Evolutionary conservation across 257 asterid genomes (phyloP), one percentile per base, ranked within the genome.

Genomic region (Eustoma russellianum): DNA sequence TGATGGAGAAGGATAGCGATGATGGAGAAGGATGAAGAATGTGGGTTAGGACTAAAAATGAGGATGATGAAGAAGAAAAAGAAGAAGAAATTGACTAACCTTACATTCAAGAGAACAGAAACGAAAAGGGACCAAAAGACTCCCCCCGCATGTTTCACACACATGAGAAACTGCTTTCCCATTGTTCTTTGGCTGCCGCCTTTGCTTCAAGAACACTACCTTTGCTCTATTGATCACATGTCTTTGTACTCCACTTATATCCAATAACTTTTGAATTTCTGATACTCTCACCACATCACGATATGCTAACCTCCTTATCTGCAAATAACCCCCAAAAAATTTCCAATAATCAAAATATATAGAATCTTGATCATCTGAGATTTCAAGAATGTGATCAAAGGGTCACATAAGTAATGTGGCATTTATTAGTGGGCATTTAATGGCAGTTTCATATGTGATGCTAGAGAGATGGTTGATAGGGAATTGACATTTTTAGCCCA

Each of bases 241-340:
- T 0, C 95, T 84, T 44, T 91, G 98, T 16, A 91, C 96, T 6
- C 95, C 96, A 28, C 90, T 79, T 48, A 84, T 77, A 54, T 84
- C 98, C 74, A 87, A 56, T 16, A 74, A 92, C 72, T 77, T 87
- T 49, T 91, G 94, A 59, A 91, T 82, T 83, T 91, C 98, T 58
- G 95, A 82, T 34, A 91, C 92, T 68, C 98, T 70, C 62, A 91
- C 98, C 65, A 91, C 98, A 69, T 91, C 98, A 46, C 87, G 98
- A 53, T 91, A 91, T 2, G 98, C 87, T 1, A 96, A 91, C 76
- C 96, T 61, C 80, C 98, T 72, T 80, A 91, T 91, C 30, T 33
- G 9, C 57, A 53, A 53, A 33, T 45, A n/a, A 5, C 33, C 40
- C 33, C 34, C 10, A 53, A 9, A 33, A 18, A 38, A 53, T 53